phyloP scores from a whole-genome alignment of 1,284 basidiomycete species.

The Austroboletus rostrupii region DNA sequence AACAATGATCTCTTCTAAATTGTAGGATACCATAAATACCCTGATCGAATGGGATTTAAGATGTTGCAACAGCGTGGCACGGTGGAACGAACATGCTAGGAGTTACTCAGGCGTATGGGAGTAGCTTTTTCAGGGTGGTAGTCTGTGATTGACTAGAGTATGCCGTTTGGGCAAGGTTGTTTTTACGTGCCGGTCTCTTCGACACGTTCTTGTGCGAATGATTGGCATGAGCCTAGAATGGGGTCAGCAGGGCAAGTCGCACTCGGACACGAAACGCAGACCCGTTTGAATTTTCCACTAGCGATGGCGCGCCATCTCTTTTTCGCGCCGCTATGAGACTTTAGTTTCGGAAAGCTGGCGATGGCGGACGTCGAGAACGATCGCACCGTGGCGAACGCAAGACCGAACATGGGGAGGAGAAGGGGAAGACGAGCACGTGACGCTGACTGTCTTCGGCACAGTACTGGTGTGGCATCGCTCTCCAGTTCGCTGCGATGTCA shows the following conservation, averaged over 20 bases:
- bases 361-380: constrained; percentile 46
- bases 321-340: constrained; percentile 76
- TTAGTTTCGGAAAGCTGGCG: constrained; percentile 59
- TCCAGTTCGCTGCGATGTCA: constrained; percentile 35
- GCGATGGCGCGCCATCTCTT: constrained; percentile 73
- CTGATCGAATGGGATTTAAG: constrained; percentile 3
- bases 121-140: constrained; percentile 56
- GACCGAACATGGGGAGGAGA: constrained; percentile 13
- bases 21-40: constrained; percentile 6
- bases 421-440: constrained; percentile 21
- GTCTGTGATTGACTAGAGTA: constrained; percentile 65
- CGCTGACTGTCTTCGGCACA: not conserved
- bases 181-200: constrained; percentile 64
- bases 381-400: constrained; percentile 12
- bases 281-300: constrained; percentile 74
- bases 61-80: too few species aligned
- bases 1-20: not conserved
- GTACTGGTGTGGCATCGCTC: not conserved
- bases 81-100: not conserved
- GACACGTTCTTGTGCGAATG: constrained; percentile 69
- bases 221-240: constrained; percentile 58
- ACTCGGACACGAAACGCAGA: constrained; percentile 33
- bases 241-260: constrained; percentile 1
- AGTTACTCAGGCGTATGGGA: constrained; percentile 71
- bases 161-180: constrained; percentile 57